Evolutionary conservation across 2,329 filamentous ascomycete genomes (phyloP).

Genomic region (Fusarium clavum): DNA sequence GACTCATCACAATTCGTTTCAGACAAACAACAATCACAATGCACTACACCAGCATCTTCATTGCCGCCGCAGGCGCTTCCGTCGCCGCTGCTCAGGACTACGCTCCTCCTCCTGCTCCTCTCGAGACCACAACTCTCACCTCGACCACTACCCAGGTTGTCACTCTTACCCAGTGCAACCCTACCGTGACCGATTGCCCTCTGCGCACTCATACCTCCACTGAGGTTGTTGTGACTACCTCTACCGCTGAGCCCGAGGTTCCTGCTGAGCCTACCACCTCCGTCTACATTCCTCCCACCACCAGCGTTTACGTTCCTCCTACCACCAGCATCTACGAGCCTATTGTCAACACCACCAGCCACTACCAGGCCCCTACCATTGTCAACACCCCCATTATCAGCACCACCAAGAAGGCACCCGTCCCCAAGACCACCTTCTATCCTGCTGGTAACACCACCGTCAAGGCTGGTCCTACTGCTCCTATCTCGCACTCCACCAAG

Average conservation of each 20-base stretch:
- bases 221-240: constrained; percentile 41
- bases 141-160: constrained; percentile 58
- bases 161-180: constrained; percentile 62
- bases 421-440: constrained; percentile 42
- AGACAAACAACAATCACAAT: constrained; percentile 52
- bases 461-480: constrained; percentile 42
- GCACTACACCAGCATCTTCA: constrained; percentile 59
- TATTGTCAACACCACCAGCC: constrained; percentile 45
- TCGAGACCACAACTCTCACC: constrained; percentile 55
- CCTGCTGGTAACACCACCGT: constrained; percentile 45
- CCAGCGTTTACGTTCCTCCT: constrained; percentile 24
- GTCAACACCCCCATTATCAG: constrained; percentile 45
- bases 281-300: constrained; percentile 33
- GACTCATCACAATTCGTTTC: constrained; percentile 23
- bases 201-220: constrained; percentile 43
- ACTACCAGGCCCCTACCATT: constrained; percentile 33
- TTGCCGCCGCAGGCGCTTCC: constrained; percentile 56
- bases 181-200: constrained; percentile 40
- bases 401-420: constrained; percentile 39
- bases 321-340: constrained; percentile 44
- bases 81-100: constrained; percentile 49
- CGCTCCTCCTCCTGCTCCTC: constrained; percentile 19
- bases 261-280: constrained; percentile 22
- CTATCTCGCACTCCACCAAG: constrained; percentile 34
- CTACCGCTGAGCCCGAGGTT: constrained; percentile 34